Evolutionary conservation across 441 rosid species (phyloP).

Genomic region (Aleurites moluccanus): DNA sequence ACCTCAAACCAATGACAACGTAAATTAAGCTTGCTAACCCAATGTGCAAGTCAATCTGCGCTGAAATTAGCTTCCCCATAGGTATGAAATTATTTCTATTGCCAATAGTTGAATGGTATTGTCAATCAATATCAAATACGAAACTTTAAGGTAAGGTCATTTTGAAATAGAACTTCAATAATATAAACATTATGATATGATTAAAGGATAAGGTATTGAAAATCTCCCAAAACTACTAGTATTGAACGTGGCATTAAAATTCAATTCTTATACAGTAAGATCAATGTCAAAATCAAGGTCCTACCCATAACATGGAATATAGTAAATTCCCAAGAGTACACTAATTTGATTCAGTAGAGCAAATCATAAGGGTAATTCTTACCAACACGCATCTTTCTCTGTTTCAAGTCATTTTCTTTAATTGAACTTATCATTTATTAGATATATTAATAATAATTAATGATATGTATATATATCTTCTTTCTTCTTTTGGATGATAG

Average conservation of each 20-base stretch:
- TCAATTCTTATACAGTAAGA: neutral
- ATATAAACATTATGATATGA: neutral
- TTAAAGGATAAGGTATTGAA: neutral
- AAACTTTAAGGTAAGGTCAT: neutral
- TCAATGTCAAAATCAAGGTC: neutral
- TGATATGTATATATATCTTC: neutral
- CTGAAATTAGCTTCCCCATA: too few species aligned
- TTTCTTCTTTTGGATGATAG: slow-evolving; percentile 16
- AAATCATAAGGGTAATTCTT: neutral
- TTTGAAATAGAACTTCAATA: neutral
- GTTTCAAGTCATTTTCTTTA: slow-evolving; percentile 15
- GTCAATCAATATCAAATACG: neutral
- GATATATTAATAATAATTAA: neutral
- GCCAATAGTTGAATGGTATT: neutral
- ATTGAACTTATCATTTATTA: neutral
- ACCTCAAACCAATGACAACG: too few species aligned
- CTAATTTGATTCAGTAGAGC: neutral
- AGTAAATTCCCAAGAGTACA: neutral
- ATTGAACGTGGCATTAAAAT: neutral
- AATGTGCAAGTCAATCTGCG: too few species aligned
- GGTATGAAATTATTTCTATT: neutral
- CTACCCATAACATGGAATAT: neutral
- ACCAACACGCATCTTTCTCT: slow-evolving; percentile 30
- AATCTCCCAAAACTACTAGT: neutral
- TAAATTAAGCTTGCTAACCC: too few species aligned